phyloP scores from a whole-genome alignment of 2,329 filamentous ascomycete genomes.

The Fusarium mexicanum region DNA sequence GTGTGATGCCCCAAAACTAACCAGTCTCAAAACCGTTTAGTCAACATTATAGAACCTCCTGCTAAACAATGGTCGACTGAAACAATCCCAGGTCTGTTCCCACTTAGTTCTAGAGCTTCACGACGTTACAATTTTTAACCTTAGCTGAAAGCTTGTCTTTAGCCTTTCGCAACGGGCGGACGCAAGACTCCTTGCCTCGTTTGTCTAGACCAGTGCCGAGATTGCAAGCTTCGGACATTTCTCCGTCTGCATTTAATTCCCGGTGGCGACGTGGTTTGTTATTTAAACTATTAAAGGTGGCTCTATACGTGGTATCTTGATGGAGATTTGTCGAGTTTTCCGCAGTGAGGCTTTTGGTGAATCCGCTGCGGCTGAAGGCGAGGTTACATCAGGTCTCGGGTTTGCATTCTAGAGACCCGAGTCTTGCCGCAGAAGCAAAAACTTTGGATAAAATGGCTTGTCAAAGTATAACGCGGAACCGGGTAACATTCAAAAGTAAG shows the following conservation, averaged over 20 bases:
- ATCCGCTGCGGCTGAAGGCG: not conserved
- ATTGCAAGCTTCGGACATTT: not conserved
- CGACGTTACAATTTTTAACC: not conserved
- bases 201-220: not conserved
- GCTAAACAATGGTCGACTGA: not conserved
- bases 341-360: not conserved
- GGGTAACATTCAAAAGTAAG: no score
- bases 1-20: not conserved
- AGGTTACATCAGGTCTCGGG: not conserved
- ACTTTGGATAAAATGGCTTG: not conserved
- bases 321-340: not conserved
- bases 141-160: not conserved
- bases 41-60: not conserved
- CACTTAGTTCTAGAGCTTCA: not conserved
- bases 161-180: not conserved
- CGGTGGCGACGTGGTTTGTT: no score
- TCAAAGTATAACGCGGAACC: not conserved
- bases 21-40: not conserved
- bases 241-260: not conserved
- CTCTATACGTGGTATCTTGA: not conserved
- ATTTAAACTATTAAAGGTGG: not conserved
- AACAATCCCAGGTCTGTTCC: not conserved
- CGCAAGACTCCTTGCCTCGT: not conserved
- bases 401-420: not conserved
- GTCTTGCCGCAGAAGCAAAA: not conserved